A percentile compares a stretch with the other conserved stretches of the same genome.
These are phyloP conservation scores for Vigna angularis DNA, from an alignment of 306 rosid genomes.

Conservation along the genomic window DNA sequence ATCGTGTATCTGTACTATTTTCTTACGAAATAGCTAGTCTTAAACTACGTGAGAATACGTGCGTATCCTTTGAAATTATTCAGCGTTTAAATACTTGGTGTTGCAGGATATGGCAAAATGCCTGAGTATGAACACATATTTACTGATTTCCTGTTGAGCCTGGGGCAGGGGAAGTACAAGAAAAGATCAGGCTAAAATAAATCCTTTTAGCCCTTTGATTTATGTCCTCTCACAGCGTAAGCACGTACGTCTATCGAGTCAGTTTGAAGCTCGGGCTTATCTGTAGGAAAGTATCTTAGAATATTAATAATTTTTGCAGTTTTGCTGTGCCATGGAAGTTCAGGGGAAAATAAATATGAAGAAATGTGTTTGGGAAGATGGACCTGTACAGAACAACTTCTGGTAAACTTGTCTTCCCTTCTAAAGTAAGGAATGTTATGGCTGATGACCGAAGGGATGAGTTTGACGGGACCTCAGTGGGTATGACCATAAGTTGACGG, in stretches of 20 bases:
- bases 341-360: not conserved
- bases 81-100: not conserved
- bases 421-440: not conserved
- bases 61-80: not conserved
- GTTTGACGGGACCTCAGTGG: not conserved
- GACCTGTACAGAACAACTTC: slow-evolving; percentile 11
- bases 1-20: not conserved
- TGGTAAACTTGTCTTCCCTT: not conserved
- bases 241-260: not conserved
- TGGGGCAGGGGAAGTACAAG: slow-evolving; percentile 64
- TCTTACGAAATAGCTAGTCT: not conserved
- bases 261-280: slow-evolving; percentile 13
- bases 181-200: slow-evolving; percentile 57
- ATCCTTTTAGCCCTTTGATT: slow-evolving; percentile 12
- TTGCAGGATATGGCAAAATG: slow-evolving; percentile 92
- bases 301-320: not conserved
- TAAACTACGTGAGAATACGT: not conserved
- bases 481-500: slow-evolving; percentile 39
- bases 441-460: not conserved
- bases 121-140: slow-evolving; percentile 94
- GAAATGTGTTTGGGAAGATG: slow-evolving; percentile 17
- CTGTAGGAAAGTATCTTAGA: slow-evolving; percentile 14
- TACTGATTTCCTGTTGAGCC: slow-evolving; percentile 85
- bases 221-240: slow-evolving; percentile 36
- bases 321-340: slow-evolving; percentile 15